These are phyloP conservation scores for Malassezia furfur DNA, from an alignment of 1,284 basidiomycete species.

Conservation along the genomic window DNA sequence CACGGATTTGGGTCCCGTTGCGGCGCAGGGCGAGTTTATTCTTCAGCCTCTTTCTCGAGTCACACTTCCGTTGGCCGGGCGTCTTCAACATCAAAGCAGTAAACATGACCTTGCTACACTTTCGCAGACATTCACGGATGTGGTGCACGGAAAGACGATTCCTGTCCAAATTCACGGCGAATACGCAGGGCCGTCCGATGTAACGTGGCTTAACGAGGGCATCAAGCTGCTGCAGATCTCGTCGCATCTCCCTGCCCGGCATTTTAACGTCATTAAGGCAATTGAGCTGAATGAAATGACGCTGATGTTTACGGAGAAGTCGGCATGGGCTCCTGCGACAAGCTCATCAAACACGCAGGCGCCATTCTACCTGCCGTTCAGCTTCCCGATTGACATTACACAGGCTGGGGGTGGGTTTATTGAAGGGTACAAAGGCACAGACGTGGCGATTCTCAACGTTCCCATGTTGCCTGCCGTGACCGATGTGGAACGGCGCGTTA, in stretches of 20 bases:
- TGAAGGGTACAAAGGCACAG: constrained; percentile 54
- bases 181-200: constrained; percentile 57
- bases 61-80: constrained; percentile 57
- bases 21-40: constrained; percentile 54
- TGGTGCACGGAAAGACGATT: constrained; percentile 61
- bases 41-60: constrained; percentile 57
- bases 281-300: constrained; percentile 60
- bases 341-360: constrained; percentile 59
- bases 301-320: constrained; percentile 57
- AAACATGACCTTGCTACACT: constrained; percentile 55
- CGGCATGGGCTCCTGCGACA: constrained; percentile 54
- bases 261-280: constrained; percentile 60
- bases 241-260: constrained; percentile 61
- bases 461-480: constrained; percentile 59
- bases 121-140: constrained; percentile 63
- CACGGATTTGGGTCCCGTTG: constrained; percentile 58
- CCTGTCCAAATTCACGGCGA: constrained; percentile 59
- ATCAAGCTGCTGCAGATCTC: constrained; percentile 60
- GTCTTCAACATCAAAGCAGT: constrained; percentile 59
- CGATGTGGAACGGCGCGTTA: constrained; percentile 58
- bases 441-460: constrained; percentile 59
- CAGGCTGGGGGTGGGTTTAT: constrained; percentile 59
- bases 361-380: constrained; percentile 62
- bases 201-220: constrained; percentile 66
- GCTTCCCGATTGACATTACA: constrained; percentile 63